A percentile compares a stretch with the other conserved stretches of the same genome.
Conservation (phyloP, 345 rosid species). For the Murraya koenigii region DNA sequence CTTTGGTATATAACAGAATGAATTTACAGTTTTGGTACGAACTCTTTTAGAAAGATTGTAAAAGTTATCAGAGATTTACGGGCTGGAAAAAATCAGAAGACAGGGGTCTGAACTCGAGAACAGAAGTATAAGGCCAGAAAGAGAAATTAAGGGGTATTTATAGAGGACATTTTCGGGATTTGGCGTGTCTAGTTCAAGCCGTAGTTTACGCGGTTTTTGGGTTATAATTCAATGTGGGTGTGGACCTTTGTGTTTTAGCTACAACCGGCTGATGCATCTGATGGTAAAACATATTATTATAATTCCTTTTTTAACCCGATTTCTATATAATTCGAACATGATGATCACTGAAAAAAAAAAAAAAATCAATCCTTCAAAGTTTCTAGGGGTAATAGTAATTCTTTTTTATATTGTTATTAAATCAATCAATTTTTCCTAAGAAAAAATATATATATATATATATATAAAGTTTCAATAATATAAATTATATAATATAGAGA, state of each 20-base stretch:
- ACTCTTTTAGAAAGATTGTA: slow-evolving; percentile 2
- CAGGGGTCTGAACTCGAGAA: neutral
- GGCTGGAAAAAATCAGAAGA: neutral
- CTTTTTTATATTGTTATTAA: too few relatives aligned
- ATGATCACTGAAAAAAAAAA: neutral
- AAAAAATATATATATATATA: too few relatives aligned
- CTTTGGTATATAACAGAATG: neutral
- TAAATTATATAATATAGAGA: too few relatives aligned
- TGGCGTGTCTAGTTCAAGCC: neutral
- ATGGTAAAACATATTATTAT: neutral
- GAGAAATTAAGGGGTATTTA: neutral
- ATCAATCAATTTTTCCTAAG: too few relatives aligned
- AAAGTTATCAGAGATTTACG: neutral
- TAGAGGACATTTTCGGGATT: slow-evolving; percentile 18
- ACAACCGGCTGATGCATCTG: neutral
- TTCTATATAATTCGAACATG: too few relatives aligned
- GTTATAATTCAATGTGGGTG: neutral
- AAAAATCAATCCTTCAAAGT: too few relatives aligned
- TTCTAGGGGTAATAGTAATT: rapidly evolving
- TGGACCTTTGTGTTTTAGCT: neutral
- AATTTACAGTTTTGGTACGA: neutral
- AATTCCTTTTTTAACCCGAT: too few relatives aligned
- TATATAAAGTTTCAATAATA: too few relatives aligned
- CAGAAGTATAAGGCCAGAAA: too few relatives aligned
- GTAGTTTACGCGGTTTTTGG: slow-evolving; percentile 27